These are phyloP conservation scores for Psilocybe tampanensis DNA, from an alignment of 768 basidiomycete species.

Conservation along the genomic window DNA sequence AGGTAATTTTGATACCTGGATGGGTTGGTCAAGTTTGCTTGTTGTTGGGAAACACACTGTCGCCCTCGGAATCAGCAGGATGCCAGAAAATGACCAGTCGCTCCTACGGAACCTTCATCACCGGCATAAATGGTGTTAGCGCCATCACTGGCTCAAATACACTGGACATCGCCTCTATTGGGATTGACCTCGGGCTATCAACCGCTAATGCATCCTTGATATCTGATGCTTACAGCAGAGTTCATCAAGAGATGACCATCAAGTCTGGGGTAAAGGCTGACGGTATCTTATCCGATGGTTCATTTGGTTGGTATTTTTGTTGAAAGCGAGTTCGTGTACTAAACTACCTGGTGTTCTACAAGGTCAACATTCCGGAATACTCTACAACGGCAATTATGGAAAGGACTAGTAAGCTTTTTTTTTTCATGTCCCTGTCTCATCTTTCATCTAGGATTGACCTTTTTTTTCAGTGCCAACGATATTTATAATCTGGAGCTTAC, in stretches of 20 bases:
- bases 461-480: slow-evolving; percentile 49
- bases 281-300: slow-evolving; percentile 57
- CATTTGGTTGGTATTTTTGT: slow-evolving; percentile 37
- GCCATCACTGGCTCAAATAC: slow-evolving; percentile 63
- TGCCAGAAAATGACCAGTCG: slow-evolving; percentile 53
- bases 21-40: slow-evolving; percentile 56
- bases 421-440: not conserved
- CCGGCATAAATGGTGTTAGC: slow-evolving; percentile 42
- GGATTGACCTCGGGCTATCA: slow-evolving; percentile 49
- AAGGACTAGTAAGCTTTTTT: slow-evolving; percentile 39
- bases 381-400: slow-evolving; percentile 73
- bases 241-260: slow-evolving; percentile 54
- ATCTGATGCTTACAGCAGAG: slow-evolving; percentile 45
- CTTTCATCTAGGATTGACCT: not conserved
- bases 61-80: slow-evolving; percentile 36
- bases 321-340: not conserved
- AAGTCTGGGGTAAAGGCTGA: slow-evolving; percentile 48
- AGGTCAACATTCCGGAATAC: slow-evolving; percentile 59
- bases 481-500: slow-evolving; percentile 60
- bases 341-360: not conserved
- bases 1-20: slow-evolving; percentile 62
- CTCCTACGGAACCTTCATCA: slow-evolving; percentile 47
- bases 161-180: slow-evolving; percentile 62
- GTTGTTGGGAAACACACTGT: slow-evolving; percentile 47
- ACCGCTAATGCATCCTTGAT: slow-evolving; percentile 43